Evolutionary conservation across 306 rosid genomes (phyloP).

Genomic region (Acacia melanoxylon): DNA sequence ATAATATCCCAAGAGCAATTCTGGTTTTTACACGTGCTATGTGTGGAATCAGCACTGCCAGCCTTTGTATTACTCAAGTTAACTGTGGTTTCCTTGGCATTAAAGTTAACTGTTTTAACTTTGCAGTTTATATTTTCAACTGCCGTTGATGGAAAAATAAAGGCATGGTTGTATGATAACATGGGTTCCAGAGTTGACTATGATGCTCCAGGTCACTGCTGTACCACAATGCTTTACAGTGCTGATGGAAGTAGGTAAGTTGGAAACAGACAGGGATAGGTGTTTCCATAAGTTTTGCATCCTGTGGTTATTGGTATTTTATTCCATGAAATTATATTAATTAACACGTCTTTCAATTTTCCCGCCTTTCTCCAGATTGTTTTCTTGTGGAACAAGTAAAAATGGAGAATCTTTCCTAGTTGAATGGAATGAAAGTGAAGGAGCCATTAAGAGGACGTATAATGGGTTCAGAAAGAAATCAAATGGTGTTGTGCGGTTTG

Average conservation of each 20-base stretch:
- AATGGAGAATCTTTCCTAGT: constrained; percentile 84
- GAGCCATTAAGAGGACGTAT: constrained; percentile 71
- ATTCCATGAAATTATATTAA: constrained; percentile 19
- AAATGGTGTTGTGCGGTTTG: constrained; percentile 79
- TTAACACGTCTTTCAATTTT: not conserved
- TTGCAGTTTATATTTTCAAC: constrained; percentile 90
- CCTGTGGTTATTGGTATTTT: not conserved
- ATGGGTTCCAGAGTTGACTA: constrained; percentile 86
- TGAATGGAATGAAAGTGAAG: constrained; percentile 93
- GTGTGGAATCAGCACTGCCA: not conserved
- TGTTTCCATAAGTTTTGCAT: constrained; percentile 10
- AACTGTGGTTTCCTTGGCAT: constrained; percentile 32
- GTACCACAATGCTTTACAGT: constrained; percentile 83
- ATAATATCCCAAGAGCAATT: not conserved
- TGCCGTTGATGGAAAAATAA: constrained; percentile 85
- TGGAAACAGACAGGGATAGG: constrained; percentile 16
- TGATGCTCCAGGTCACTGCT: constrained; percentile 88
- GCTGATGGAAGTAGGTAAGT: constrained; percentile 84
- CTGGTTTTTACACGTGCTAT: not conserved
- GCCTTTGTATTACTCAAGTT: constrained; percentile 39
- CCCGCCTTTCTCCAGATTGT: constrained; percentile 51
- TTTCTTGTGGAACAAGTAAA: constrained; percentile 93
- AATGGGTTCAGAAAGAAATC: constrained; percentile 78
- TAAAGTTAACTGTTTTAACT: constrained; percentile 33
- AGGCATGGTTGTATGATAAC: constrained; percentile 88